Conservation (phyloP, 1,139 yeast genomes). For the Hansenula sp. region DNA sequence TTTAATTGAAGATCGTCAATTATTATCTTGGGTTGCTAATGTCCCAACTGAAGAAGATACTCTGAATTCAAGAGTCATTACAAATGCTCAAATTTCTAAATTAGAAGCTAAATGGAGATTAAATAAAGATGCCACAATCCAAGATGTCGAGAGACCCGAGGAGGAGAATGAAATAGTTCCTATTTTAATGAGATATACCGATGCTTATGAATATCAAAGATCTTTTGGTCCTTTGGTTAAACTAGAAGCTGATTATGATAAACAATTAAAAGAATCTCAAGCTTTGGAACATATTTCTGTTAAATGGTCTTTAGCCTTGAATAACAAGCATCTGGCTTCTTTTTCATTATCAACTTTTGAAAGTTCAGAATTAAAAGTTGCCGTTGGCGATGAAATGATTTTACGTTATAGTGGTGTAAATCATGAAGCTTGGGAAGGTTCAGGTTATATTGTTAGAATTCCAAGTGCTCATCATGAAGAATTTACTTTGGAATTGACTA, state of each 20-base stretch:
- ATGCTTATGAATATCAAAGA: slow-evolving; percentile 83
- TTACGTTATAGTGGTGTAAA: slow-evolving; percentile 54
- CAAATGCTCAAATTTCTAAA: slow-evolving; percentile 64
- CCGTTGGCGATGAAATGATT: slow-evolving; percentile 81
- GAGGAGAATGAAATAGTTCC: slow-evolving; percentile 65
- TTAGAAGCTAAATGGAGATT: slow-evolving; percentile 83
- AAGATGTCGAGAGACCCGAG: slow-evolving; percentile 48
- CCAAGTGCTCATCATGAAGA: slow-evolving; percentile 70
- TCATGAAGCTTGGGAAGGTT: slow-evolving; percentile 60
- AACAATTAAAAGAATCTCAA: slow-evolving; percentile 71
- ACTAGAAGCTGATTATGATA: slow-evolving; percentile 78
- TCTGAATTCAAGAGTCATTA: slow-evolving; percentile 48
- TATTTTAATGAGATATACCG: slow-evolving; percentile 70
- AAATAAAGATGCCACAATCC: slow-evolving; percentile 64
- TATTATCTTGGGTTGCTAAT: slow-evolving; percentile 79
- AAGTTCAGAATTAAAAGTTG: slow-evolving; percentile 62
- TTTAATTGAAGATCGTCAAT: slow-evolving; percentile 72
- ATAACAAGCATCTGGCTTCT: slow-evolving; percentile 64
- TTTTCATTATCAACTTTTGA: slow-evolving; percentile 70
- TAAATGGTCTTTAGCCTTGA: slow-evolving; percentile 69
- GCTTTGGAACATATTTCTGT: slow-evolving; percentile 73
- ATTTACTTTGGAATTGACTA: slow-evolving; percentile 66
- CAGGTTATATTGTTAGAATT: slow-evolving; percentile 67
- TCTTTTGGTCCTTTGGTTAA: slow-evolving; percentile 82
- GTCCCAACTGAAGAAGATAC: slow-evolving; percentile 65